Conservation (phyloP, 176 grass and related monocot species). For the Aegilops tauschii region DNA sequence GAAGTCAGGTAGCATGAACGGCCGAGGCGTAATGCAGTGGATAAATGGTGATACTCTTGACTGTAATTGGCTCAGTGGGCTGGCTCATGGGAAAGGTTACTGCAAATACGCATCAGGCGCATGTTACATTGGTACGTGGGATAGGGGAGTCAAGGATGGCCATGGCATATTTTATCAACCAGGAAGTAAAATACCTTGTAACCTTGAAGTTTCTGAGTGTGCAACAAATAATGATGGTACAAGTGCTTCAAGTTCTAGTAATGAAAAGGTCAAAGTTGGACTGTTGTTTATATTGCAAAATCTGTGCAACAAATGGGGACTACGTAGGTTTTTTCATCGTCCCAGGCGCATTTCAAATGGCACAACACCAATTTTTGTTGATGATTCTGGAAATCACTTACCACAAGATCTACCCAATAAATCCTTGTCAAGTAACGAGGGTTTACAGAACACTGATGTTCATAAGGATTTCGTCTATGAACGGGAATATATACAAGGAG, state of each 20-base stretch:
- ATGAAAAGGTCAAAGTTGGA: conserved; percentile 36
- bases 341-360: conserved; percentile 73
- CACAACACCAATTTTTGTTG: conserved; percentile 51
- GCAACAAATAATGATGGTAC: conserved; percentile 36
- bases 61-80: conserved; percentile 75
- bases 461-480: conserved; percentile 61
- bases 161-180: conserved; percentile 74
- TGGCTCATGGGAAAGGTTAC: conserved; percentile 76
- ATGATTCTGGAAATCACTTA: conserved; percentile 48
- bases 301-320: conserved; percentile 40
- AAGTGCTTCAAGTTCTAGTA: conserved; percentile 40
- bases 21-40: conserved; percentile 85
- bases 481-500: conserved; percentile 89
- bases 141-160: conserved; percentile 91
- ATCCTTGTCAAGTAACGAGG: conserved; percentile 40
- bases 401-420: conserved; percentile 47
- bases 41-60: conserved; percentile 77
- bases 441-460: conserved; percentile 35
- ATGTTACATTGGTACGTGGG: conserved; percentile 91
- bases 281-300: conserved; percentile 43
- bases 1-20: conserved; percentile 90
- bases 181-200: conserved; percentile 72
- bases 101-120: conserved; percentile 69
- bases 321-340: conserved; percentile 44
- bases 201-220: conserved; percentile 62